Percentiles rank a stretch among this genome's conserved stretches.
These are phyloP conservation scores for Platanthera guangdongensis DNA, from an alignment of 106 monocot genomes.

Conservation along the genomic window DNA sequence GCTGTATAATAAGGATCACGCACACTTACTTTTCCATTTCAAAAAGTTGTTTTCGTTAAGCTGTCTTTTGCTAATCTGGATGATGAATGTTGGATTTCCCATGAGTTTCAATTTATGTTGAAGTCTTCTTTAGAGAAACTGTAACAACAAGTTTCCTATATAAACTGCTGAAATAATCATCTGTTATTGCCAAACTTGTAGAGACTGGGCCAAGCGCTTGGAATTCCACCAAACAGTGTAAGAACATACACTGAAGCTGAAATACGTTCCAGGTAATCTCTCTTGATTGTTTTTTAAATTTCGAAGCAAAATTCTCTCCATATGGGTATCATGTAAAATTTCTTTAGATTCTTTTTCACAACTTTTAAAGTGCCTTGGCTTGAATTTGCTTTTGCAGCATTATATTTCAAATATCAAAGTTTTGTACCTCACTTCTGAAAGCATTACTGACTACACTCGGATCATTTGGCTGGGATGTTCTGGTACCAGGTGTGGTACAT, in stretches of 20 bases:
- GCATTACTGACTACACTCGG: constrained; percentile 45
- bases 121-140: neutral
- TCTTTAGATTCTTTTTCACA: neutral
- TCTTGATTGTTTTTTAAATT: constrained; percentile 2
- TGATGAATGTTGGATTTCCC: neutral
- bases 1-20: too few species aligned
- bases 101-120: neutral
- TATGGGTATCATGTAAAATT: neutral
- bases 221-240: constrained; percentile 75
- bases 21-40: neutral
- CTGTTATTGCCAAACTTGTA: constrained; percentile 13
- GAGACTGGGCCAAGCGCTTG: constrained; percentile 78
- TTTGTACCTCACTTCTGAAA: constrained; percentile 68
- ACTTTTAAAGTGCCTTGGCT: constrained; percentile 1
- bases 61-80: neutral
- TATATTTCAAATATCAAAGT: constrained; percentile 92
- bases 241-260: constrained; percentile 95
- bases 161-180: constrained; percentile 1
- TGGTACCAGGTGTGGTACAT: constrained; percentile 74
- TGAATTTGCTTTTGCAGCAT: constrained; percentile 35
- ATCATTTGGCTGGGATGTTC: constrained; percentile 82
- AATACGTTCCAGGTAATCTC: constrained; percentile 80
- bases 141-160: neutral
- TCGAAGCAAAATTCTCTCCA: neutral
- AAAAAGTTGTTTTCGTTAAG: neutral